Conservation (phyloP, 2,329 filamentous ascomycete species). For the Chalaropsis thielavioides region DNA sequence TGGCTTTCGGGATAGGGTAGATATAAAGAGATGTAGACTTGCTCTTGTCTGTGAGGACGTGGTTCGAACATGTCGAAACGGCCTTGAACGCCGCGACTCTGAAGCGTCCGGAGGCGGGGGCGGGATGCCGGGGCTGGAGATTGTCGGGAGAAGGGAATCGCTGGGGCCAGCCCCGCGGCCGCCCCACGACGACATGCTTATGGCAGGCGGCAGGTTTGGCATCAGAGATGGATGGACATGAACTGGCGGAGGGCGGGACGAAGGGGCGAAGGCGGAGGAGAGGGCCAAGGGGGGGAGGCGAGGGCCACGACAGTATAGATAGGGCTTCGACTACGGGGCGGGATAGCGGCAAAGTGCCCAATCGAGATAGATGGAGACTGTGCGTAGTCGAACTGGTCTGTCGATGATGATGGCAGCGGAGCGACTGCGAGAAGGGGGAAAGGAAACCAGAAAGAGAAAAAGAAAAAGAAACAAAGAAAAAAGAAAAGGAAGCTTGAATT, state of each 20-base stretch:
- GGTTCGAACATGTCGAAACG: conserved; percentile 31
- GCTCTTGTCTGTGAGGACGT: conserved; percentile 44
- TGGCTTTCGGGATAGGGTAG: background rate
- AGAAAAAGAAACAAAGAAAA: background rate
- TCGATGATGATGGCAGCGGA: background rate
- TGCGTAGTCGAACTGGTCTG: background rate
- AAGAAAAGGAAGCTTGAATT: background rate
- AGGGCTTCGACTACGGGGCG: background rate
- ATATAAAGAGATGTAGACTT: conserved; percentile 20
- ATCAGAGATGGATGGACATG: background rate
- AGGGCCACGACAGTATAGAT: background rate
- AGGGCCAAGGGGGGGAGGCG: background rate
- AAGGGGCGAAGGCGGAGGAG: background rate
- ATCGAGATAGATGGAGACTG: background rate
- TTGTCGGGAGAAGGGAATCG: conserved; percentile 16
- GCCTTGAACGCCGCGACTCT: conserved; percentile 22
- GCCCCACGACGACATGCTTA: conserved; percentile 16
- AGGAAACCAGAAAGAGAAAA: background rate
- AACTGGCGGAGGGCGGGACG: background rate
- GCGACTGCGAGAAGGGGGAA: background rate
- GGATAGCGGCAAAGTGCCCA: background rate
- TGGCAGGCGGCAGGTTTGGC: conserved; percentile 7
- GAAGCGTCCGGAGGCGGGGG: conserved; percentile 21
- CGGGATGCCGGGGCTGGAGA: conserved; percentile 15
- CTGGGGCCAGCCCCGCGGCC: conserved; percentile 11